These are phyloP conservation scores for Hypoxylon intermedium DNA, from an alignment of 495 filamentous ascomycete genomes.

Conservation along the genomic window DNA sequence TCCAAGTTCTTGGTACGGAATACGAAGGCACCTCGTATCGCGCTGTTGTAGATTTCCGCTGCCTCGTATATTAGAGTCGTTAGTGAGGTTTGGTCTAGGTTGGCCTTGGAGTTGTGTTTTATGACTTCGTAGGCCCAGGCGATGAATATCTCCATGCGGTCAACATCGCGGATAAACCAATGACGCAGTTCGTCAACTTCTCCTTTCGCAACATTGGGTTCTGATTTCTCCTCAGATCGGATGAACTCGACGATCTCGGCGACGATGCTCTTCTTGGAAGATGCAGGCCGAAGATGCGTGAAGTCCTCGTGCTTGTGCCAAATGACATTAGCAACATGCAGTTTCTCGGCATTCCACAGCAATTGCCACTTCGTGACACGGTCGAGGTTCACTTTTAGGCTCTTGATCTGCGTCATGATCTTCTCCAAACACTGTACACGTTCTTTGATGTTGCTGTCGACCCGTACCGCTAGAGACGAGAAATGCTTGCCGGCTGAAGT, in stretches of 20 bases:
- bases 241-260: conserved; percentile 72
- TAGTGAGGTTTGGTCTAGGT: conserved; percentile 55
- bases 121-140: conserved; percentile 77
- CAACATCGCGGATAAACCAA: conserved; percentile 82
- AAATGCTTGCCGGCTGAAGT: conserved; percentile 76
- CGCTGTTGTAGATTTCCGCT: conserved; percentile 75
- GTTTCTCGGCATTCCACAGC: conserved; percentile 88
- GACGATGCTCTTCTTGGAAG: conserved; percentile 64
- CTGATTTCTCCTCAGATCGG: conserved; percentile 72
- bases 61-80: conserved; percentile 72
- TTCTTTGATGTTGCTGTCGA: conserved; percentile 79
- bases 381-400: conserved; percentile 61
- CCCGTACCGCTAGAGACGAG: conserved; percentile 69
- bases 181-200: conserved; percentile 77
- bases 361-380: conserved; percentile 75
- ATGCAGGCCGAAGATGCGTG: conserved; percentile 50
- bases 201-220: conserved; percentile 60
- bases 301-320: conserved; percentile 78
- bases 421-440: conserved; percentile 72
- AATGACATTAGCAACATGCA: conserved; percentile 79
- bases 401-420: conserved; percentile 71
- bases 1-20: conserved; percentile 73
- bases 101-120: conserved; percentile 67
- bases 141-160: conserved; percentile 74
- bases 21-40: conserved; percentile 72